Conservation (phyloP, 805 yeast species). For the Tetrapisispora taiwanensis region DNA sequence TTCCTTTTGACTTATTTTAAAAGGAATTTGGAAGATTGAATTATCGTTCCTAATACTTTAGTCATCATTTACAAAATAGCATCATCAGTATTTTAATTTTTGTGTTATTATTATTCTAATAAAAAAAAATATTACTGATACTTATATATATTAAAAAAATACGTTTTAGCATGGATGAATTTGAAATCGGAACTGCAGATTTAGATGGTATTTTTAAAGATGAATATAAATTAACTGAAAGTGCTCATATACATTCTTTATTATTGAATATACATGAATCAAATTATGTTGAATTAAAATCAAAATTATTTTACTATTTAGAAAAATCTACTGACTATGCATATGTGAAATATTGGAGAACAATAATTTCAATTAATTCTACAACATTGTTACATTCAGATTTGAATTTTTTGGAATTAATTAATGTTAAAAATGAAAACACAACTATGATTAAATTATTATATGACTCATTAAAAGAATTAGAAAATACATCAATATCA, state of each 20-base stretch:
- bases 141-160: too few relatives aligned
- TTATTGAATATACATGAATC: neutral
- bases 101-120: too few relatives aligned
- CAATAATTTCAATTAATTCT: neutral
- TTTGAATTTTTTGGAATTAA: neutral
- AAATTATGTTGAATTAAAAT: neutral
- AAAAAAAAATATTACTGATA: too few relatives aligned
- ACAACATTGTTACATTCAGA: neutral
- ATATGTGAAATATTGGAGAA: neutral
- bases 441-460: neutral
- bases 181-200: neutral
- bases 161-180: neutral
- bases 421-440: neutral
- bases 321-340: neutral
- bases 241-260: neutral
- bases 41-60: too few relatives aligned
- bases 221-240: neutral
- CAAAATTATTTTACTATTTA: neutral
- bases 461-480: neutral
- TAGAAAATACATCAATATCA: neutral
- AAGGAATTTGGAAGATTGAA: too few relatives aligned
- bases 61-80: too few relatives aligned
- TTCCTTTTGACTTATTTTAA: too few relatives aligned
- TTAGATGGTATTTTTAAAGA: neutral
- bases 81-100: too few relatives aligned